Evolutionary conservation across 441 rosid genomes (phyloP).

Genomic region (Aleurites moluccanus): DNA sequence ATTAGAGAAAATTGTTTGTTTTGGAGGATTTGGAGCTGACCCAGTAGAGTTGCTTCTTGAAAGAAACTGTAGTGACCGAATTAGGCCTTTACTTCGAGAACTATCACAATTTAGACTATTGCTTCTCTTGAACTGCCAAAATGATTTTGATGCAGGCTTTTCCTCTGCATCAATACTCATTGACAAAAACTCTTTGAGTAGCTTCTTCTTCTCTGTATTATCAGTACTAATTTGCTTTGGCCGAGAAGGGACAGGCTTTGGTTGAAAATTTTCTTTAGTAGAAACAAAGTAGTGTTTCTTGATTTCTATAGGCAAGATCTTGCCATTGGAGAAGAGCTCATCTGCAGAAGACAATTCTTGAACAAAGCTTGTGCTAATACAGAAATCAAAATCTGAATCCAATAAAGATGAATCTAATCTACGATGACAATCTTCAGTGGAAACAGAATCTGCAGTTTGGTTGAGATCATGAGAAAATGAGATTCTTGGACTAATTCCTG

Average conservation of each 20-base stretch:
- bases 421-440: constrained; percentile 31
- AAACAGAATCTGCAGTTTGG: constrained; percentile 26
- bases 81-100: constrained; percentile 47
- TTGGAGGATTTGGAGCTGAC: constrained; percentile 63
- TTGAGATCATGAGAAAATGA: constrained; percentile 76
- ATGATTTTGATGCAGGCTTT: constrained; percentile 42
- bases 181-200: constrained; percentile 62
- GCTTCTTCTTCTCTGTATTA: constrained; percentile 62
- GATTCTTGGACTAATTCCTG: constrained; percentile 67
- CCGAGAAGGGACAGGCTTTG: constrained; percentile 20
- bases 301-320: constrained; percentile 67
- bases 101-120: constrained; percentile 65
- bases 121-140: constrained; percentile 85
- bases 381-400: constrained; percentile 72
- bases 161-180: constrained; percentile 41
- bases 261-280: neutral
- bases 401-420: constrained; percentile 52
- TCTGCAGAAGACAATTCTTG: constrained; percentile 76
- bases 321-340: constrained; percentile 86
- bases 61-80: constrained; percentile 63
- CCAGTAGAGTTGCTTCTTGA: constrained; percentile 91
- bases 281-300: constrained; percentile 36
- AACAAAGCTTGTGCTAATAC: constrained; percentile 42
- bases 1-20: constrained; percentile 33
- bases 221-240: neutral